These are phyloP conservation scores for Tulasnella sp. DNA, from an alignment of 768 basidiomycete genomes.

Conservation along the genomic window DNA sequence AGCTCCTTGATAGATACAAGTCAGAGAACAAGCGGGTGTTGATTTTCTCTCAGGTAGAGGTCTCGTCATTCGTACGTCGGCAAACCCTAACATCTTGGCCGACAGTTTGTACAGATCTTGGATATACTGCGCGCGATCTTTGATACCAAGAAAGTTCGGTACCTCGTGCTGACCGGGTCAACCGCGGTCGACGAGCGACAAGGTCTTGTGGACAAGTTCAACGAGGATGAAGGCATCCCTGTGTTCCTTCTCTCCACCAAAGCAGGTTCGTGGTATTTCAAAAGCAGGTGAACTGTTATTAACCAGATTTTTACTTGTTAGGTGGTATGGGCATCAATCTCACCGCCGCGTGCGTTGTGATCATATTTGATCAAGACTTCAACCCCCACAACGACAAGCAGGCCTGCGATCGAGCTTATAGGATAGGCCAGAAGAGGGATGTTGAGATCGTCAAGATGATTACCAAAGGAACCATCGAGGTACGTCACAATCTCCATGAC, in stretches of 20 bases:
- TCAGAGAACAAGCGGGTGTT: constrained; percentile 66
- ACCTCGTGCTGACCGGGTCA: constrained; percentile 76
- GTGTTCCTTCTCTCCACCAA: constrained; percentile 88
- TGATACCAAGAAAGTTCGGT: constrained; percentile 56
- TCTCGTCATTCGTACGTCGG: not conserved
- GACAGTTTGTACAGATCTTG: constrained; percentile 89
- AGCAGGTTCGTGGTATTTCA: constrained; percentile 37
- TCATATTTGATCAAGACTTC: constrained; percentile 96
- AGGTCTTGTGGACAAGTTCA: constrained; percentile 89
- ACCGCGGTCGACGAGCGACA: constrained; percentile 92
- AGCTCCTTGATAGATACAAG: constrained; percentile 54
- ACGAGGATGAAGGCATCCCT: constrained; percentile 66
- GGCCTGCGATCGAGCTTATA: constrained; percentile 93
- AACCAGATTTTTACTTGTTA: not conserved
- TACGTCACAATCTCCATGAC: not conserved
- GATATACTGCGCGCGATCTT: constrained; percentile 84
- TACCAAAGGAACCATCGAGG: constrained; percentile 78
- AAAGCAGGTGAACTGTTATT: constrained; percentile 23
- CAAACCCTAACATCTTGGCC: not conserved
- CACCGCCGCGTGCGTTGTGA: constrained; percentile 89
- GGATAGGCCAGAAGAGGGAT: constrained; percentile 88
- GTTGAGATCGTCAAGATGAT: constrained; percentile 94
- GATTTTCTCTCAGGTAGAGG: constrained; percentile 80
- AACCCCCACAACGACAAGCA: constrained; percentile 97
- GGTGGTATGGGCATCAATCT: constrained; percentile 92